Conservation (phyloP, 148 eudicot genomes). For the Pharnaceum exiguum region DNA sequence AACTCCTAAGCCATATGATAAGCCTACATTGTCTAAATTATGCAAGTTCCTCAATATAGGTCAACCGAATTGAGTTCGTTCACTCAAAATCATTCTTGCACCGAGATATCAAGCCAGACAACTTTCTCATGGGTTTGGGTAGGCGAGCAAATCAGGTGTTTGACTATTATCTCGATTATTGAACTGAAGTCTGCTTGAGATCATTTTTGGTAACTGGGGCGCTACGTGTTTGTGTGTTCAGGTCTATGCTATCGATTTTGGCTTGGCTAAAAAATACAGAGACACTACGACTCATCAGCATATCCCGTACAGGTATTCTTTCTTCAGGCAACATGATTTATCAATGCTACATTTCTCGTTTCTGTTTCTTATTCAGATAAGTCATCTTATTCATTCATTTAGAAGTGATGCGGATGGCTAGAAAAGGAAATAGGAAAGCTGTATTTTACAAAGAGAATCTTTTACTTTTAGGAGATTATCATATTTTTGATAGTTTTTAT, state of each 20-base stretch:
- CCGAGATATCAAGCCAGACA: conserved; percentile 95
- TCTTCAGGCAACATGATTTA: no score
- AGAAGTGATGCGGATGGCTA: no score
- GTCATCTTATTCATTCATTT: no score
- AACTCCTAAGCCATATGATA: background rate
- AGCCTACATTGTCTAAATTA: conserved; percentile 7
- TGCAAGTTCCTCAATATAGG: conserved; percentile 34
- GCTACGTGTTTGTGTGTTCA: conserved; percentile 17
- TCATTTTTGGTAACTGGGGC: background rate
- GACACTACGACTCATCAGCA: conserved; percentile 83
- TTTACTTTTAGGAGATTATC: no score
- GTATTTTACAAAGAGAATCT: no score
- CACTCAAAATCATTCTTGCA: conserved; percentile 87
- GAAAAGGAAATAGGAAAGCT: no score
- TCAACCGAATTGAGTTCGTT: conserved; percentile 83
- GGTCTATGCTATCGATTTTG: conserved; percentile 91
- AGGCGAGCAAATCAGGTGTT: conserved; percentile 92
- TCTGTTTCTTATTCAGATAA: no score
- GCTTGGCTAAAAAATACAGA: conserved; percentile 90
- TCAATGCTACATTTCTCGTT: no score
- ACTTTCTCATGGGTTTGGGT: conserved; percentile 94
- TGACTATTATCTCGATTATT: background rate
- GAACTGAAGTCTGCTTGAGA: background rate
- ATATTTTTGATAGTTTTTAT: no score
- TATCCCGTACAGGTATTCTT: conserved; percentile 79